These are phyloP conservation scores for Neurospora sp. DNA, from an alignment of 495 filamentous ascomycete species.

Conservation along the genomic window DNA sequence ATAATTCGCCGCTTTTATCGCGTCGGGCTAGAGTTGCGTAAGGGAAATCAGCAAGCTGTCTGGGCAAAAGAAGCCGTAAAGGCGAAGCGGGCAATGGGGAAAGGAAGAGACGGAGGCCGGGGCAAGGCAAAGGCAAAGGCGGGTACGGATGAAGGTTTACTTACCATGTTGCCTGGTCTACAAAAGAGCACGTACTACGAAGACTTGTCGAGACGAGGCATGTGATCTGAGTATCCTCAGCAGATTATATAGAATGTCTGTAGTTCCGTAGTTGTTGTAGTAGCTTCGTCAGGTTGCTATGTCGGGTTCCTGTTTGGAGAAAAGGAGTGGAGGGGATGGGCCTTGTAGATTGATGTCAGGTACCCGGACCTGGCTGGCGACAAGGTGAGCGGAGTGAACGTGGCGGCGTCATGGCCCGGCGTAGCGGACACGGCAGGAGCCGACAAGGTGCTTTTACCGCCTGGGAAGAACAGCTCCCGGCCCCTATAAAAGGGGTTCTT, in stretches of 20 bases:
- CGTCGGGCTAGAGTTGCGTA: slow-evolving; percentile 29
- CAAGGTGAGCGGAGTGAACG: not conserved
- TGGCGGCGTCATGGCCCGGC: not conserved
- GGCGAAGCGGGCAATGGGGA: not conserved
- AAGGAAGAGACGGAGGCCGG: not conserved
- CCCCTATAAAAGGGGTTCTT: not conserved
- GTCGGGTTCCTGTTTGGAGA: not conserved
- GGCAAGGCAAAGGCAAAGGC: not conserved
- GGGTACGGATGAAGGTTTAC: not conserved
- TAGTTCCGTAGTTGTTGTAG: not conserved
- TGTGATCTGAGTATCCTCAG: slow-evolving; percentile 16
- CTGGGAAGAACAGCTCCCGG: not conserved
- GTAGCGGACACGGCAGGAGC: not conserved
- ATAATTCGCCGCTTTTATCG: slow-evolving; percentile 67
- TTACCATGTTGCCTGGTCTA: slow-evolving; percentile 21
- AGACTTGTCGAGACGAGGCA: slow-evolving; percentile 19
- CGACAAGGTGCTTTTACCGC: not conserved
- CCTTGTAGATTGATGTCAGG: not conserved
- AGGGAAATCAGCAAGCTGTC: not conserved
- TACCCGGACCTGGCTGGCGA: not conserved
- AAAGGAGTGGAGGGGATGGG: not conserved
- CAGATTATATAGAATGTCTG: not conserved
- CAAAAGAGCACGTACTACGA: slow-evolving; percentile 25
- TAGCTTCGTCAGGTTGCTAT: not conserved
- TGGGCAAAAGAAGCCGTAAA: not conserved